Conservation (phyloP, 169 alveolate genomes). For the Cryptosporidium xiaoi region DNA sequence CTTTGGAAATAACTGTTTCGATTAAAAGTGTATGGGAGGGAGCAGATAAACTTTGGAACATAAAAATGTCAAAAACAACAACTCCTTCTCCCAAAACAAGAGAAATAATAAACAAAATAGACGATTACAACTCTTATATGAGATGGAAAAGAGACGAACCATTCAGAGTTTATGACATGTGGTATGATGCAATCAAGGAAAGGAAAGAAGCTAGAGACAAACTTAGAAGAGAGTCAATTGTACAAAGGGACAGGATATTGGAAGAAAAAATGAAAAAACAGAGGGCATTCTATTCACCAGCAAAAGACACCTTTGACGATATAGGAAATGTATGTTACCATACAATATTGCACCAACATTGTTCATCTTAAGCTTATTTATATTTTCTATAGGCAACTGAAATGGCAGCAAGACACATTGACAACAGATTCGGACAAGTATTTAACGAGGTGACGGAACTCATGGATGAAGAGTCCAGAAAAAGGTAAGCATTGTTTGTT, state of each 20-base stretch:
- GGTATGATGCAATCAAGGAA: conserved; percentile 64
- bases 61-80: conserved; percentile 51
- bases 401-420: conserved; percentile 35
- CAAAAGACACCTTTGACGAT: conserved; percentile 62
- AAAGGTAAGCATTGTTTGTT: conserved; percentile 32
- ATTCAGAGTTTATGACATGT: conserved; percentile 44
- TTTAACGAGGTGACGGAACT: conserved; percentile 48
- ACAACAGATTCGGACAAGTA: conserved; percentile 55
- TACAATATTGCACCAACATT: too few relatives aligned
- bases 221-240: conserved; percentile 29
- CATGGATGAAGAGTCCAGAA: conserved; percentile 31
- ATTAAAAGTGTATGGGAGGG: conserved; percentile 57
- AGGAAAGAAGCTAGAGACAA: conserved; percentile 14
- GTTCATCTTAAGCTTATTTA: background rate
- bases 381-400: conserved; percentile 27
- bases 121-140: conserved; percentile 24
- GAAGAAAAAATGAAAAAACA: conserved; percentile 64
- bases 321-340: conserved; percentile 39
- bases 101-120: conserved; percentile 27
- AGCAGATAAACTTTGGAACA: conserved; percentile 49
- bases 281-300: conserved; percentile 52
- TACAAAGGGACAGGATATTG: conserved; percentile 52
- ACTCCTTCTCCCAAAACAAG: conserved; percentile 58
- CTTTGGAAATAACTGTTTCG: background rate
- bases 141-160: conserved; percentile 71